phyloP scores from a whole-genome alignment of 2,329 filamentous ascomycete species.

The Rutstroemia sp. region DNA sequence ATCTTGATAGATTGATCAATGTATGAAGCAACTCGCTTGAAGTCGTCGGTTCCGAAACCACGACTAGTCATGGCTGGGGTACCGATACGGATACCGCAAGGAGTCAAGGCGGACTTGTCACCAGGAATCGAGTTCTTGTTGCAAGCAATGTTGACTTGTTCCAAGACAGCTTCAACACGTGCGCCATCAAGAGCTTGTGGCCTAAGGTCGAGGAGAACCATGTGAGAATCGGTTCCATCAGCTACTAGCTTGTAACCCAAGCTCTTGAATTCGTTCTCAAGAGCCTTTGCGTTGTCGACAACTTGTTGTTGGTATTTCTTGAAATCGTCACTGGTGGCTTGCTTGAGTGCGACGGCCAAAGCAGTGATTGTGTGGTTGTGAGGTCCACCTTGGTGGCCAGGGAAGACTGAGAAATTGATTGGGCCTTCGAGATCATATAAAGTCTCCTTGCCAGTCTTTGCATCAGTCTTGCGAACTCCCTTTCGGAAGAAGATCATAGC shows the following conservation, averaged over 20 bases:
- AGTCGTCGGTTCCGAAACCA: conserved; percentile 88
- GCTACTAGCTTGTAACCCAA: conserved; percentile 92
- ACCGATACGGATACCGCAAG: conserved; percentile 90
- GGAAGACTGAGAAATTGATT: conserved; percentile 99
- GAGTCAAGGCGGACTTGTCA: conserved; percentile 93
- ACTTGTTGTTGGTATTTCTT: conserved; percentile 91
- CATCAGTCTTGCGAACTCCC: conserved; percentile 81
- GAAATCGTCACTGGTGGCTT: conserved; percentile 86
- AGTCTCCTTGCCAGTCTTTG: conserved; percentile 84
- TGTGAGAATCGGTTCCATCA: conserved; percentile 94
- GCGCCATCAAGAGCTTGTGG: conserved; percentile 83
- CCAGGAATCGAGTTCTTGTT: conserved; percentile 99
- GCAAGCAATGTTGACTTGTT: conserved; percentile 97
- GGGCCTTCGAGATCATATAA: conserved; percentile 90
- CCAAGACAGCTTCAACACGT: conserved; percentile 89
- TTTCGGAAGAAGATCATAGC: conserved; percentile 99
- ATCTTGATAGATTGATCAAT: conserved; percentile 86
- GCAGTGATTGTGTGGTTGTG: conserved; percentile 99
- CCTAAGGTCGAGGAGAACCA: conserved; percentile 92
- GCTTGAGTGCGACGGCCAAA: conserved; percentile 87
- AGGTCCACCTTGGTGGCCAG: conserved; percentile 94
- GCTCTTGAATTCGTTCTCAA: conserved; percentile 76
- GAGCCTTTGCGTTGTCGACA: conserved; percentile 83
- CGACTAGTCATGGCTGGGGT: conserved; percentile 96
- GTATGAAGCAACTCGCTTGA: conserved; percentile 82